Conservation (phyloP, 2,329 filamentous ascomycete genomes). For the Nigrograna mackinnonii region DNA sequence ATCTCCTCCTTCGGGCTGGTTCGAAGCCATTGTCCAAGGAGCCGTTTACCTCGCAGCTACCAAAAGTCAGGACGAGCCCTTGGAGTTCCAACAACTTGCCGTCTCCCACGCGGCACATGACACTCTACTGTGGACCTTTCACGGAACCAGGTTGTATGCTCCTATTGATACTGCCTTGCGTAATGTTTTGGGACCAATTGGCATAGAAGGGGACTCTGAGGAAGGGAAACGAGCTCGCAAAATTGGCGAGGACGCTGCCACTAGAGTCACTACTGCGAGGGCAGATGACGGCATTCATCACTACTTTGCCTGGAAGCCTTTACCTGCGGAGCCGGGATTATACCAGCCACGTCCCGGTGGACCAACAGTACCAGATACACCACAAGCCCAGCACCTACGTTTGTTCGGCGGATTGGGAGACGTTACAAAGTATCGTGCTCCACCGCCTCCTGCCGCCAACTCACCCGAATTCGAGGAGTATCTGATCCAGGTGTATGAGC, state of each 20-base stretch:
- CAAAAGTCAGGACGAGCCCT: conserved; percentile 16
- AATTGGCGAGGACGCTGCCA: conserved; percentile 21
- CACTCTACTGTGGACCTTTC: conserved; percentile 26
- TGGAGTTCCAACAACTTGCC: conserved; percentile 30
- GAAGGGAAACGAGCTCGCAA: conserved; percentile 14
- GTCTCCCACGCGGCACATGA: conserved; percentile 33
- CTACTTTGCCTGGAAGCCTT: conserved; percentile 21
- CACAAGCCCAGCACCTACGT: conserved; percentile 25
- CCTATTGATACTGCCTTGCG: conserved; percentile 21
- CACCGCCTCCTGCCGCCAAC: conserved; percentile 20
- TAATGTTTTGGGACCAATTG: conserved; percentile 19
- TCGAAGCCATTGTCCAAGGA: conserved; percentile 26
- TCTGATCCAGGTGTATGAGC: conserved; percentile 21
- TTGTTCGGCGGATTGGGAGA: conserved; percentile 26
- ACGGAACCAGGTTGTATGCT: conserved; percentile 27
- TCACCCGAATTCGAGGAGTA: conserved; percentile 20
- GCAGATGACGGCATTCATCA: conserved; percentile 25
- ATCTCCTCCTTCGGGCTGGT: conserved; percentile 30
- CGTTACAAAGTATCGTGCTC: conserved; percentile 21
- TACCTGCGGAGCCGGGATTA: conserved; percentile 15
- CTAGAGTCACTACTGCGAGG: conserved; percentile 19
- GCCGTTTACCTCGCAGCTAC: conserved; percentile 26
- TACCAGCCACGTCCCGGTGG: conserved; percentile 28
- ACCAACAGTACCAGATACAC: conserved; percentile 22
- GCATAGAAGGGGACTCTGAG: conserved; percentile 17